Evolutionary conservation across 495 filamentous ascomycete genomes (phyloP).

Genomic region (Daldinia caldariorum): DNA sequence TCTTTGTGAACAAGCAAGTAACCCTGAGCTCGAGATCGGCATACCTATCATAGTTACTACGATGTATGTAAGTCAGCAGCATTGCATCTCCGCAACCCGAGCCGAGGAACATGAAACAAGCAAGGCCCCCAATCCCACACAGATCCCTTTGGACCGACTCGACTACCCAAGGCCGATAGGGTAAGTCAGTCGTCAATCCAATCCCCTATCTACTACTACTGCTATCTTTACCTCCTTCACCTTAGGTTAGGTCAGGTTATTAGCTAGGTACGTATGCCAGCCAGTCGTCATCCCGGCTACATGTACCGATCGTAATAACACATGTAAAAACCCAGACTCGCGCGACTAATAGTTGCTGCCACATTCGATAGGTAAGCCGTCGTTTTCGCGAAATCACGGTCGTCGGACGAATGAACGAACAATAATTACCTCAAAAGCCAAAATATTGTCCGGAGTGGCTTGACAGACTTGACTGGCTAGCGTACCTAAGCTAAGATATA

Average conservation of each 20-base stretch:
- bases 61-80: background rate
- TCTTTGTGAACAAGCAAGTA: background rate
- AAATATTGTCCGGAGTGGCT: background rate
- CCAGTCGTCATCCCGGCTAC: too few species aligned
- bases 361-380: constrained; percentile 6
- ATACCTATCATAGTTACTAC: background rate
- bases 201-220: background rate
- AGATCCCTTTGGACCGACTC: constrained; percentile 1
- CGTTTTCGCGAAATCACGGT: background rate
- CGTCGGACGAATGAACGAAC: background rate
- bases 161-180: background rate
- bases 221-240: background rate
- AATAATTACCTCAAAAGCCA: background rate
- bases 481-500: background rate
- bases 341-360: constrained; percentile 22
- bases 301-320: constrained; percentile 8
- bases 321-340: background rate
- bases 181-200: background rate
- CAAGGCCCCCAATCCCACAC: constrained; percentile 25
- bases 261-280: too few species aligned
- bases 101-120: constrained; percentile 21
- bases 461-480: background rate
- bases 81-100: constrained; percentile 13
- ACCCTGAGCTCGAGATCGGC: constrained; percentile 10
- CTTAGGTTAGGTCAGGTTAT: too few species aligned